Conservation (phyloP, 768 basidiomycete species). For the Suillus sp. region DNA sequence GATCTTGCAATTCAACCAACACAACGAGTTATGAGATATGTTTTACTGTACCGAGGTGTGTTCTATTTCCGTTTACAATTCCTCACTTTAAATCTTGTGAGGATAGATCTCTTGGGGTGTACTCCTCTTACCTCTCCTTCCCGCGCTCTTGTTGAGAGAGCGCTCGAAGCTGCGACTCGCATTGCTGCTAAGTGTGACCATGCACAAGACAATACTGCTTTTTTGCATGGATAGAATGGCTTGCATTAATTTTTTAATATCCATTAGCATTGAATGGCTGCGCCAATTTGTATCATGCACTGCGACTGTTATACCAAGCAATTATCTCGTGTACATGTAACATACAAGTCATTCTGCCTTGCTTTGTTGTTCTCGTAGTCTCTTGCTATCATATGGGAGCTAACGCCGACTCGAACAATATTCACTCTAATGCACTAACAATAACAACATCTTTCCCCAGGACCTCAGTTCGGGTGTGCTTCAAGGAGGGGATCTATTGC, state of each 20-base stretch:
- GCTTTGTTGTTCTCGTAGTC: background rate
- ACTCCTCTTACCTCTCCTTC: conserved; percentile 53
- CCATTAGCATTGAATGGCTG: background rate
- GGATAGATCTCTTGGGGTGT: conserved; percentile 51
- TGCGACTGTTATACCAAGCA: conserved; percentile 3
- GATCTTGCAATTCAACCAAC: conserved; percentile 67
- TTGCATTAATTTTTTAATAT: background rate
- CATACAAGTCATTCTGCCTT: background rate
- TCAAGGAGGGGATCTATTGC: conserved; percentile 27
- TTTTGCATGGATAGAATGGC: conserved; percentile 30
- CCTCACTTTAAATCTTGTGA: conserved; percentile 11
- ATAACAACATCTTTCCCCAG: conserved; percentile 38
- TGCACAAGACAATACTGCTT: conserved; percentile 57
- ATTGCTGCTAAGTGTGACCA: conserved; percentile 63
- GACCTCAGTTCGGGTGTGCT: conserved; percentile 30
- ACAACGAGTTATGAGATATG: conserved; percentile 66
- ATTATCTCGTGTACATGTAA: background rate
- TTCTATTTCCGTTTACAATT: background rate
- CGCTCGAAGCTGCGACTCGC: conserved; percentile 55
- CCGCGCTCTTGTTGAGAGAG: conserved; percentile 55
- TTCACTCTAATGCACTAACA: conserved; percentile 17
- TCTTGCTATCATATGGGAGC: background rate
- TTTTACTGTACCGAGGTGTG: conserved; percentile 60
- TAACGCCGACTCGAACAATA: background rate
- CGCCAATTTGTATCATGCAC: background rate